These are phyloP conservation scores for Heliophila coronopifolia DNA, from an alignment of 441 rosid species.

Conservation along the genomic window DNA sequence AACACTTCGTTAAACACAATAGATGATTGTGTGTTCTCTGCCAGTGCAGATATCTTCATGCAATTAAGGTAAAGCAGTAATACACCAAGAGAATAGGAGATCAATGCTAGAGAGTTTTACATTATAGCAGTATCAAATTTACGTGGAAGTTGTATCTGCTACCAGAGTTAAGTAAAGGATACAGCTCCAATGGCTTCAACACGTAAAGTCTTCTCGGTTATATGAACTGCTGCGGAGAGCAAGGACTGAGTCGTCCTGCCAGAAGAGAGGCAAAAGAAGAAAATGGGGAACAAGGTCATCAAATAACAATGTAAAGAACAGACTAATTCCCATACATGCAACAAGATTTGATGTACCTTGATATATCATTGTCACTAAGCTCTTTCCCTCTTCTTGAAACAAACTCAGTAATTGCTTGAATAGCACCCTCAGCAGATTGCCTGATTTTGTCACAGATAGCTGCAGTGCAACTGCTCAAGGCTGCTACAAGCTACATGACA, in stretches of 20 bases:
- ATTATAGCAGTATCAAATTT: constrained; percentile 16
- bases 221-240: constrained; percentile 85
- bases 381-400: constrained; percentile 75
- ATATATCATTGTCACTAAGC: constrained; percentile 66
- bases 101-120: constrained; percentile 3
- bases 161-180: constrained; percentile 42
- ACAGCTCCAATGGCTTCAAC: constrained; percentile 93
- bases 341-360: constrained; percentile 50
- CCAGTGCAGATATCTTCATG: constrained; percentile 69
- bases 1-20: constrained; percentile 83
- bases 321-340: neutral
- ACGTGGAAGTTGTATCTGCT: constrained; percentile 12
- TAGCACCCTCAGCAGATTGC: constrained; percentile 95
- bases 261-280: constrained; percentile 22
- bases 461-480: constrained; percentile 64
- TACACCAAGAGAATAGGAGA: constrained; percentile 20
- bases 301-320: neutral
- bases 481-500: constrained; percentile 74
- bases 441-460: constrained; percentile 86
- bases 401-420: constrained; percentile 90
- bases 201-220: constrained; percentile 85
- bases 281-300: constrained; percentile 12
- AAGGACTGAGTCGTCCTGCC: constrained; percentile 88
- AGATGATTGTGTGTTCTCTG: constrained; percentile 74
- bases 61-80: constrained; percentile 41